Base-by-base conservation (phyloP, 108 stramenopile species). In the Fistulifera pelliculosa region DNA sequence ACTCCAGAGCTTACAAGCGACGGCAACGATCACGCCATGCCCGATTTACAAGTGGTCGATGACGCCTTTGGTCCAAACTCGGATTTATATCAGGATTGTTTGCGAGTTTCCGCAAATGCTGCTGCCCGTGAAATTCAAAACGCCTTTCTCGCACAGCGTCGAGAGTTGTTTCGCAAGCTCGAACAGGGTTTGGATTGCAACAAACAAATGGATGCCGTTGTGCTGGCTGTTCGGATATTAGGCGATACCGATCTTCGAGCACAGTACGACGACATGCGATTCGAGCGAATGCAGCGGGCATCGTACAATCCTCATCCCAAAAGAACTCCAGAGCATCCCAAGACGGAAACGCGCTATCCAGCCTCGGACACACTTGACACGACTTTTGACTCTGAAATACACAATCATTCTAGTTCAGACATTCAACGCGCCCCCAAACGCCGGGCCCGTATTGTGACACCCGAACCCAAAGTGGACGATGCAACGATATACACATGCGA, bases 121-220 rank as follows among this genome's bases (percentile, higher is more conserved):
- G 58, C 76, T 0, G 51, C 60, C 1, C 61, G 63, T 11, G 49
- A 69, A 43, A 65, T 77, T 22, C 77, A 75, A 47, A 16, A 57
- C 28, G 73, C 77, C 17, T 79, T 69, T 66, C 74, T 79, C 58
- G 66, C 66, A 27, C 69, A 73, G 21, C 73, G 77, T 1, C 63
- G 54, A n/a, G 77, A 79, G 41, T 60, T 79, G 43, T 79, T 74
- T 48, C 55, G 56, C 26, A 25, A 66, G 22, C 31, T 79, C 1
- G 63, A 62, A 5, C 60, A 65, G 21, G 43, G 64, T n/a, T 10
- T 17, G 4, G 39, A 58, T 15, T 47, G 66, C 47, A 41, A 67
- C 1, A 67, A 58, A 16, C 1, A 41, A 13, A 74, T 79, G 77
- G 73, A 79, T 52, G 70, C 77, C 0, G 70, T 79, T 18, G 70